Conservation (phyloP, 2,329 filamentous ascomycete species). For the Dryadomyces sulphureus region DNA sequence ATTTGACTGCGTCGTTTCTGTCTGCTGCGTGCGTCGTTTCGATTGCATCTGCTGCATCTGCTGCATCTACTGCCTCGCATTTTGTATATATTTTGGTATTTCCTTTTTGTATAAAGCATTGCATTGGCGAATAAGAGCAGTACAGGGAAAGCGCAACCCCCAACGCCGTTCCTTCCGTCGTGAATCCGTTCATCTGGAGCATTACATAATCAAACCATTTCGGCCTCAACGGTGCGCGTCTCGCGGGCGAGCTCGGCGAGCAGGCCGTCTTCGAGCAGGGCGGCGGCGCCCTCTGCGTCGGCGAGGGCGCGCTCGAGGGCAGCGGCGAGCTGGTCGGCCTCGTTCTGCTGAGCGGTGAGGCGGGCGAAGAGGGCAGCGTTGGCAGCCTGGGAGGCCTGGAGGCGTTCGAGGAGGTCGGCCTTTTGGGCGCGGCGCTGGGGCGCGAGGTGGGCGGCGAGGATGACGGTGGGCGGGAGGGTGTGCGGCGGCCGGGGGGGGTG, state of each 20-base stretch:
- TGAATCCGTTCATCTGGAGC: background rate
- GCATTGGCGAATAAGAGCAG: too few relatives aligned
- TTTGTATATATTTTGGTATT: background rate
- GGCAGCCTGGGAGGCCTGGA: constrained; percentile 40
- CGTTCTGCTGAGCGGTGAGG: constrained; percentile 36
- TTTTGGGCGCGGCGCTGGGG: constrained; percentile 38
- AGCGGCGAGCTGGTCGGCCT: constrained; percentile 35
- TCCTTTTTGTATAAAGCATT: too few relatives aligned
- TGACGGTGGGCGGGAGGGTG: constrained; percentile 33
- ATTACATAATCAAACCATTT: constrained; percentile 16
- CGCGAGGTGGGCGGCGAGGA: constrained; percentile 40
- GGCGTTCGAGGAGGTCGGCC: constrained; percentile 38
- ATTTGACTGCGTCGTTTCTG: constrained; percentile 16
- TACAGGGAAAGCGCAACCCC: too few relatives aligned
- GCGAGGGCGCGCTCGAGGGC: constrained; percentile 34
- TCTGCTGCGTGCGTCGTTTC: background rate
- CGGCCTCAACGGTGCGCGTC: constrained; percentile 28
- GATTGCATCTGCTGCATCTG: background rate
- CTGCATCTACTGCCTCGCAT: background rate
- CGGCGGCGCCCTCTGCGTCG: constrained; percentile 39
- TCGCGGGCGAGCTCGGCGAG: constrained; percentile 34
- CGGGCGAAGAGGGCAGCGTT: constrained; percentile 39
- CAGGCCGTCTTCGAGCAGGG: constrained; percentile 22
- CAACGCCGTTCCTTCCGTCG: too few relatives aligned
- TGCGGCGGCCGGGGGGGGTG: constrained; percentile 30